A percentile compares a stretch with the other conserved stretches of the same genome.
These are phyloP conservation scores for Botrytis medusae DNA, from an alignment of 2,329 filamentous ascomycete genomes.

Conservation along the genomic window DNA sequence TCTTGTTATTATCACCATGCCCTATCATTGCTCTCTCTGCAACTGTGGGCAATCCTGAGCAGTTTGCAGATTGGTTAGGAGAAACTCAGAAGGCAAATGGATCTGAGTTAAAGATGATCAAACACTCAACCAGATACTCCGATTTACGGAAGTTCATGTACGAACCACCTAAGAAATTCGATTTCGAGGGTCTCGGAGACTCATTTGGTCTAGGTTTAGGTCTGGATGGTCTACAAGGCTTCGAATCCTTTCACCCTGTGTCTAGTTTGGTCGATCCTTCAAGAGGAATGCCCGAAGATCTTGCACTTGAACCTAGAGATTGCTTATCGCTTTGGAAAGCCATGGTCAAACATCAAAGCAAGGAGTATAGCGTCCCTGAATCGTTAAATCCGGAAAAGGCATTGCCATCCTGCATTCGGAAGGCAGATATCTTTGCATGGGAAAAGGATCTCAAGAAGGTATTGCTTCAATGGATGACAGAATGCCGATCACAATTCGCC, in stretches of 20 bases:
- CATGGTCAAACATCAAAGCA: conserved; percentile 59
- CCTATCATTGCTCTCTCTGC: conserved; percentile 78
- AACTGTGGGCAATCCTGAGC: conserved; percentile 72
- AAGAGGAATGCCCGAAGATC: conserved; percentile 64
- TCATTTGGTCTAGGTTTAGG: conserved; percentile 45
- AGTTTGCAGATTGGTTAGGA: conserved; percentile 68
- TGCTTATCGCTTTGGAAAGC: conserved; percentile 64
- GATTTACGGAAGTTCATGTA: conserved; percentile 77
- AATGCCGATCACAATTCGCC: conserved; percentile 47
- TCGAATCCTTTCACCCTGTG: conserved; percentile 59
- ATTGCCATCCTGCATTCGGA: conserved; percentile 57
- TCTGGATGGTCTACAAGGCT: conserved; percentile 43
- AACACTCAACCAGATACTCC: conserved; percentile 69
- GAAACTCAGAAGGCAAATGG: conserved; percentile 64
- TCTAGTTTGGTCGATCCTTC: conserved; percentile 60
- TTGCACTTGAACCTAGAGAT: conserved; percentile 69
- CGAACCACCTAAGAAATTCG: conserved; percentile 47
- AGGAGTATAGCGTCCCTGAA: conserved; percentile 50
- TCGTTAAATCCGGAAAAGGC: conserved; percentile 50
- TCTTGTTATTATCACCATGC: conserved; percentile 71
- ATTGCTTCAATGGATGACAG: conserved; percentile 60
- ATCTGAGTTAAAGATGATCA: conserved; percentile 64
- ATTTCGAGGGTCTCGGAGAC: conserved; percentile 39
- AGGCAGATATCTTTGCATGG: conserved; percentile 67
- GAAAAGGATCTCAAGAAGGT: conserved; percentile 58